These are phyloP conservation scores for Fusarium xylarioides DNA, from an alignment of 2,329 filamentous ascomycete species.

Conservation along the genomic window DNA sequence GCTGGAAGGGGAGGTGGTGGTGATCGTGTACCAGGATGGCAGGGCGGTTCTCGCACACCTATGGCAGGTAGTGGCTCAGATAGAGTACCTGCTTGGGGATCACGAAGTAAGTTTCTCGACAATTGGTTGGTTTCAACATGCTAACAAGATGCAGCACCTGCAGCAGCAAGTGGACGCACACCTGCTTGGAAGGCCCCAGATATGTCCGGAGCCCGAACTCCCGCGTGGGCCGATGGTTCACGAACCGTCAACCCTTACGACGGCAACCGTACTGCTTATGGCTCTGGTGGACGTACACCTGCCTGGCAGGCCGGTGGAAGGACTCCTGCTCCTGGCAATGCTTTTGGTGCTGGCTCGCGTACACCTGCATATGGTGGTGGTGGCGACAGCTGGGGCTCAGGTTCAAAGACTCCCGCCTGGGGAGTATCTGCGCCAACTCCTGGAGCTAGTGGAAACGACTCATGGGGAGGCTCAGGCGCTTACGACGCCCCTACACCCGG, in stretches of 20 bases:
- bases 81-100: slow-evolving; percentile 80
- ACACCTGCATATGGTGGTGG: slow-evolving; percentile 69
- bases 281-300: slow-evolving; percentile 75
- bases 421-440: slow-evolving; percentile 67
- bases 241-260: slow-evolving; percentile 76
- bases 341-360: slow-evolving; percentile 73
- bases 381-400: slow-evolving; percentile 69
- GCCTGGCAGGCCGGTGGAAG: slow-evolving; percentile 82
- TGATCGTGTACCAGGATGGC: slow-evolving; percentile 64
- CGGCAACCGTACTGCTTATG: slow-evolving; percentile 80
- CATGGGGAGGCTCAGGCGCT: slow-evolving; percentile 61
- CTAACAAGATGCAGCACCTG: slow-evolving; percentile 57
- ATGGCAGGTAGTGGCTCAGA: slow-evolving; percentile 68
- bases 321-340: slow-evolving; percentile 69
- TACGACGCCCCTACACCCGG: slow-evolving; percentile 79
- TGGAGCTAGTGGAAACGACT: slow-evolving; percentile 65
- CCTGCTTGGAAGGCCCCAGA: slow-evolving; percentile 69
- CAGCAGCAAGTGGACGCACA: slow-evolving; percentile 64
- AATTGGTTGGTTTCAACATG: neutral
- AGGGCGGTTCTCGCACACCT: slow-evolving; percentile 74
- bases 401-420: slow-evolving; percentile 83
- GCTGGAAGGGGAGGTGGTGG: slow-evolving; percentile 57
- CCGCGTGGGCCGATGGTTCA: slow-evolving; percentile 75
- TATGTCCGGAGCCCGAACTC: slow-evolving; percentile 69
- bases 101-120: slow-evolving; percentile 66